Conservation (phyloP, 2,329 filamentous ascomycete species). For the Pyricularia grisea region DNA sequence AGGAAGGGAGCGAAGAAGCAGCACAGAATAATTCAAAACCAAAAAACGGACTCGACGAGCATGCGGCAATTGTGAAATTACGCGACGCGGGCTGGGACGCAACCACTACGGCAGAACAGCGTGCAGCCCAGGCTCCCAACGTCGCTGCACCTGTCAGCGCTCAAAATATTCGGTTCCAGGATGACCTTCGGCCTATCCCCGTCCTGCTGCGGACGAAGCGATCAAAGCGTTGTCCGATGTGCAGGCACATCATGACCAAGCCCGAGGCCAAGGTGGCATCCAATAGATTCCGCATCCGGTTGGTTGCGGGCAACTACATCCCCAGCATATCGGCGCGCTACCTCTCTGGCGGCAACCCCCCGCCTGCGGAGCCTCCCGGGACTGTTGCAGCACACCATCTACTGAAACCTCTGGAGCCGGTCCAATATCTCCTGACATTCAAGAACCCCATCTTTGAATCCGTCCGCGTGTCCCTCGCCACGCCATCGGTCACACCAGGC, state of each 20-base stretch:
- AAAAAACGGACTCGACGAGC: conserved; percentile 45
- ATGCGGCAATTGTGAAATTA: conserved; percentile 49
- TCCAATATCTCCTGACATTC: conserved; percentile 82
- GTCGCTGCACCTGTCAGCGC: conserved; percentile 24
- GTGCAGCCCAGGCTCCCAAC: conserved; percentile 30
- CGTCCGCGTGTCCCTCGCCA: conserved; percentile 79
- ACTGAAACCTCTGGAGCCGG: conserved; percentile 48
- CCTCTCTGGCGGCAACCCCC: conserved; percentile 12
- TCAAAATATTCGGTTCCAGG: conserved; percentile 46
- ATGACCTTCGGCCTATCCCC: conserved; percentile 72
- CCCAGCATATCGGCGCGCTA: conserved; percentile 65
- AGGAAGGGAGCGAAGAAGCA: neutral
- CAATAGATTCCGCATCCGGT: conserved; percentile 83
- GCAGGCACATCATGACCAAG: conserved; percentile 90
- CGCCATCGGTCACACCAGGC: conserved; percentile 69
- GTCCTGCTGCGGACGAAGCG: conserved; percentile 83
- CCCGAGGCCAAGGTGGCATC: conserved; percentile 85
- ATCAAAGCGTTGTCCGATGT: conserved; percentile 84
- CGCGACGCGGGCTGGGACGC: conserved; percentile 52
- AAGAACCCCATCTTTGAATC: conserved; percentile 91
- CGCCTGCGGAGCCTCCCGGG: conserved; percentile 4
- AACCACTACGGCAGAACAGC: conserved; percentile 42
- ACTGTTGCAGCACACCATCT: conserved; percentile 18
- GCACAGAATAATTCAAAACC: neutral
- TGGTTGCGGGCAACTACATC: conserved; percentile 82